Evolutionary conservation across 139 green algal species (phyloP).

Genomic region (Closterium sp.): DNA sequence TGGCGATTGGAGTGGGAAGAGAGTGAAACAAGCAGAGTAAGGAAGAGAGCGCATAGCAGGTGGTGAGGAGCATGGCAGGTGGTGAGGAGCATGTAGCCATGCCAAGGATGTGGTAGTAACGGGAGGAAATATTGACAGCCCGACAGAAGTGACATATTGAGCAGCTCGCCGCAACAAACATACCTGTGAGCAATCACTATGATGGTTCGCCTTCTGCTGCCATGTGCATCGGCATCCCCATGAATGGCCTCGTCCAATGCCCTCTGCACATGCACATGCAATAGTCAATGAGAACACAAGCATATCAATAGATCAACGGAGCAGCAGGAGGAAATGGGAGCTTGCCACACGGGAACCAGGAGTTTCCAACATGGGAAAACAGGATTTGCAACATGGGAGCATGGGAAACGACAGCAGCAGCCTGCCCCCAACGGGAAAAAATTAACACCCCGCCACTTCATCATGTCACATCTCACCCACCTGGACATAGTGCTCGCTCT

Average conservation of each 20-base stretch:
- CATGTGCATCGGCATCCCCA: neutral
- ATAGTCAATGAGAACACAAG: neutral
- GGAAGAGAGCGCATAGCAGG: neutral
- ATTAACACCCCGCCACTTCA: neutral
- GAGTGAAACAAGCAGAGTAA: neutral
- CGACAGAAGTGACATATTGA: no score
- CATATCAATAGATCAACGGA: neutral
- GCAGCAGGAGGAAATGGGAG: no score
- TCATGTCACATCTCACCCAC: neutral
- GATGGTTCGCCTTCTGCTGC: constrained; percentile 61
- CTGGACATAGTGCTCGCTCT: constrained; percentile 67
- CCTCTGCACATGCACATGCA: neutral
- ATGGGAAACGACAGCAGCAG: constrained; percentile 39
- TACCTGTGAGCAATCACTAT: constrained; percentile 83
- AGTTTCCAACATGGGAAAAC: no score
- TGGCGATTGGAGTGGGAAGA: neutral
- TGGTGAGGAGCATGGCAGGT: neutral
- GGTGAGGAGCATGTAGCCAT: neutral
- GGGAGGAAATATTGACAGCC: no score
- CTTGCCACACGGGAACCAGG: no score
- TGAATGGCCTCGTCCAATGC: constrained; percentile 35
- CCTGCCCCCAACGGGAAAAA: no score
- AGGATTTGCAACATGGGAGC: no score
- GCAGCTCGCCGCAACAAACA: neutral
- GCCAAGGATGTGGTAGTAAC: no score